phyloP scores from a whole-genome alignment of 2,329 filamentous ascomycete species.

The Botrytis porri region DNA sequence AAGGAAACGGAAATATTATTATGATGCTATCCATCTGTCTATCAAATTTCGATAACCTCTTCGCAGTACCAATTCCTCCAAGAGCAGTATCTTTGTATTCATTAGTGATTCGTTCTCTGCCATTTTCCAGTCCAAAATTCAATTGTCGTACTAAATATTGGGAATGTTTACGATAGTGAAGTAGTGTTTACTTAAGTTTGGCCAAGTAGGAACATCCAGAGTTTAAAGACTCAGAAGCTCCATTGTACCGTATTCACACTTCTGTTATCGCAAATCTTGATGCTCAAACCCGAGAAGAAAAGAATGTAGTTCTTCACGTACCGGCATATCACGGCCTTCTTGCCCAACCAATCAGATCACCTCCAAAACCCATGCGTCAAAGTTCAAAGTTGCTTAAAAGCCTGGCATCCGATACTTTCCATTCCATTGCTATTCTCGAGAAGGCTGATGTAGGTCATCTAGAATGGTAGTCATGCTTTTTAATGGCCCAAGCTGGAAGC shows the following conservation, averaged over 20 bases:
- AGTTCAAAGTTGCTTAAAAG: neutral
- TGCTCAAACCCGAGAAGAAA: neutral
- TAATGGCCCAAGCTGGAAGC: slow-evolving; percentile 29
- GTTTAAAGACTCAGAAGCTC: neutral
- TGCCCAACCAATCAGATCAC: neutral
- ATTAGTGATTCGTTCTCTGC: neutral
- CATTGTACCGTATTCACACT: neutral
- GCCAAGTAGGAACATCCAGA: neutral
- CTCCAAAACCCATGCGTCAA: neutral
- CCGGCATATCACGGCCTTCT: neutral
- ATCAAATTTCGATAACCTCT: neutral
- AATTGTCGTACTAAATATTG: neutral
- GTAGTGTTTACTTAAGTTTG: neutral
- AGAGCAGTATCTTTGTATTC: neutral
- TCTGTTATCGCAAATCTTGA: neutral
- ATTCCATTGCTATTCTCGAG: neutral
- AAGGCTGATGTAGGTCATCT: neutral
- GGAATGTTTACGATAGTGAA: neutral
- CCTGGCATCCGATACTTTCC: neutral
- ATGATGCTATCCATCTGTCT: neutral
- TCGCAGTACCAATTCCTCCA: too few species aligned
- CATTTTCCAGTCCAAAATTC: neutral
- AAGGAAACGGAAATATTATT: neutral
- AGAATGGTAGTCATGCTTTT: slow-evolving; percentile 28
- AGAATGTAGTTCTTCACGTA: neutral